These are phyloP conservation scores for Nymphaea thermarum DNA, from an alignment of 164 flowering plant species.

Conservation along the genomic window DNA sequence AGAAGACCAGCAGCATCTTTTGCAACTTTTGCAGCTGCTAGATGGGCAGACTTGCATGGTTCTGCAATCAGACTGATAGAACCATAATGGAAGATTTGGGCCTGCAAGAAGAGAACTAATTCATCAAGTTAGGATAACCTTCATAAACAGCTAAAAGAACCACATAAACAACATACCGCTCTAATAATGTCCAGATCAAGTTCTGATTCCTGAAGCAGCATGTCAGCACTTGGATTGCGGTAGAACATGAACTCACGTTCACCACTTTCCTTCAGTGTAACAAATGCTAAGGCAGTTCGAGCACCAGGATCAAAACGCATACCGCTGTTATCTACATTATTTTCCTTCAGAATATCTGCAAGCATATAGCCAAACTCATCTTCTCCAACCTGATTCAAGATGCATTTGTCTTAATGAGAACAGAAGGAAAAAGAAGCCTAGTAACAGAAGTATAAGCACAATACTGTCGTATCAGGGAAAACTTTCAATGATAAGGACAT, in stretches of 20 bases:
- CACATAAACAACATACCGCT: conserved; percentile 29
- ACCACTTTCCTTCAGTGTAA: conserved; percentile 71
- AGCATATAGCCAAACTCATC: conserved; percentile 99
- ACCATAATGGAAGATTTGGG: conserved; percentile 89
- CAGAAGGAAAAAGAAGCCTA: too few species aligned
- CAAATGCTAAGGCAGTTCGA: conserved; percentile 96
- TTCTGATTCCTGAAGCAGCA: conserved; percentile 80
- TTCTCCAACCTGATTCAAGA: conserved; percentile 66
- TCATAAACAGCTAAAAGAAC: not conserved
- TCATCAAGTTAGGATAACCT: conserved; percentile 1
- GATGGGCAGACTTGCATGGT: conserved; percentile 91
- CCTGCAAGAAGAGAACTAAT: conserved; percentile 30
- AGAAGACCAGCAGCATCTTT: conserved; percentile 85
- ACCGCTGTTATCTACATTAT: conserved; percentile 75
- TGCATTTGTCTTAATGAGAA: too few species aligned
- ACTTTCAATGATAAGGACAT: too few species aligned
- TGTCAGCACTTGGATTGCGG: conserved; percentile 99
- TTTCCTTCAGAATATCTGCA: conserved; percentile 82
- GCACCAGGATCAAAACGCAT: conserved; percentile 97
- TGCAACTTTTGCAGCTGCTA: conserved; percentile 84
- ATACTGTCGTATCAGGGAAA: too few species aligned
- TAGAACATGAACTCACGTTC: conserved; percentile 99
- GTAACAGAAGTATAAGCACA: too few species aligned
- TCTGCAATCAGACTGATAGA: conserved; percentile 94
- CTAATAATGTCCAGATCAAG: conserved; percentile 71